Conservation (phyloP, 768 basidiomycete genomes). For the Lactarius hatsudake region DNA sequence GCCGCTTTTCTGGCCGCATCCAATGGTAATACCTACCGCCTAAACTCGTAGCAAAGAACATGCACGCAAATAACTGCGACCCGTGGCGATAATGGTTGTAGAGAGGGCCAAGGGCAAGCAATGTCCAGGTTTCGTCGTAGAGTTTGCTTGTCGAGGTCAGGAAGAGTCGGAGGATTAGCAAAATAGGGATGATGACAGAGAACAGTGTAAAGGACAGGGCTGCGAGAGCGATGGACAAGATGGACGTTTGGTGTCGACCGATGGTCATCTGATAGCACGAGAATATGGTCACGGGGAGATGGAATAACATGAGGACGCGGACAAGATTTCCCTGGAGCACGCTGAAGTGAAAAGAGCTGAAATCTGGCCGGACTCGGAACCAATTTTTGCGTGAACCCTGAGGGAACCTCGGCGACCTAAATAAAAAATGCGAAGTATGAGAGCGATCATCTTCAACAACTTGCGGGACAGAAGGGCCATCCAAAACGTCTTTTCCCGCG, state of each 20-base stretch:
- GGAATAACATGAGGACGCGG: slow-evolving; percentile 87
- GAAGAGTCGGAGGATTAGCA: slow-evolving; percentile 74
- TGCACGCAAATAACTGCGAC: slow-evolving; percentile 81
- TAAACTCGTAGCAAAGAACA: slow-evolving; percentile 80
- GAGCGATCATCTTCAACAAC: slow-evolving; percentile 52
- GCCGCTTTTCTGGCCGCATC: slow-evolving; percentile 85
- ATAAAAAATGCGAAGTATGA: slow-evolving; percentile 42
- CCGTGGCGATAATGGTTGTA: slow-evolving; percentile 95
- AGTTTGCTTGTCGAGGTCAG: slow-evolving; percentile 83
- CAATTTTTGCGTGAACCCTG: slow-evolving; percentile 41
- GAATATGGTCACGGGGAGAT: slow-evolving; percentile 91
- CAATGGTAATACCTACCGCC: slow-evolving; percentile 80
- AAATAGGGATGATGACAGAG: slow-evolving; percentile 71
- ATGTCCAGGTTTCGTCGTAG: slow-evolving; percentile 91
- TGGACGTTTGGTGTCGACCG: slow-evolving; percentile 47
- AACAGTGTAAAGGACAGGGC: slow-evolving; percentile 77
- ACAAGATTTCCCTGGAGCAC: slow-evolving; percentile 89
- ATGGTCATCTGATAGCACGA: slow-evolving; percentile 83
- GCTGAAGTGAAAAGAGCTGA: slow-evolving; percentile 77
- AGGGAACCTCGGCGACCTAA: slow-evolving; percentile 40
- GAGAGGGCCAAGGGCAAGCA: slow-evolving; percentile 85
- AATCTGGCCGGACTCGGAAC: slow-evolving; percentile 56
- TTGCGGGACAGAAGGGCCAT: slow-evolving; percentile 31
- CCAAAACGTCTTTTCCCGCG: slow-evolving; percentile 52
- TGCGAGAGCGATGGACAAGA: slow-evolving; percentile 71